These are phyloP conservation scores for Stropharia rugosoannulata DNA, from an alignment of 768 basidiomycete species.

Conservation along the genomic window DNA sequence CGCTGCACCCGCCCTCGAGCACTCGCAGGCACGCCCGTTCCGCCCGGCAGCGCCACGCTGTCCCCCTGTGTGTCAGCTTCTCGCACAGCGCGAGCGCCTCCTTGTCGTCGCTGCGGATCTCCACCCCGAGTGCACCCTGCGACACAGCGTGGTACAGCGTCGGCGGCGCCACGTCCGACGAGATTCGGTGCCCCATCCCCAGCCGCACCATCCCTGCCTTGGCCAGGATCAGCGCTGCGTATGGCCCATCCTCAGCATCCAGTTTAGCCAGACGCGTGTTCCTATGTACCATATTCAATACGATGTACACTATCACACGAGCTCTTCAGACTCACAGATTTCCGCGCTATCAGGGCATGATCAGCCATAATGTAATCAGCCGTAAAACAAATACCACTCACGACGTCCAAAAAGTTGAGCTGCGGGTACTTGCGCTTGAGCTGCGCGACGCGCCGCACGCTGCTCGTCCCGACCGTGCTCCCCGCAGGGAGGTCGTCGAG, in stretches of 20 bases:
- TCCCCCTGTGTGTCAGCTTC: slow-evolving; percentile 71
- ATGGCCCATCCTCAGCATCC: slow-evolving; percentile 78
- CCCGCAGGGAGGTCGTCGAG: slow-evolving; percentile 86
- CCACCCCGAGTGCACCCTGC: slow-evolving; percentile 89
- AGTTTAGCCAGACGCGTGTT: slow-evolving; percentile 92
- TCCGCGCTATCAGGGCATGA: slow-evolving; percentile 56
- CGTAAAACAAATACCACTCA: slow-evolving; percentile 43
- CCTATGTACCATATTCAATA: slow-evolving; percentile 32
- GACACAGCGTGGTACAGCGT: slow-evolving; percentile 87
- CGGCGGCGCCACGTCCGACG: slow-evolving; percentile 71
- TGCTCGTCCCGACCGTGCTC: slow-evolving; percentile 93
- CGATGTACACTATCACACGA: not conserved
- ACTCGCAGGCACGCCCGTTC: slow-evolving; percentile 88
- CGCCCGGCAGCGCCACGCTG: slow-evolving; percentile 74
- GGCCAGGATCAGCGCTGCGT: slow-evolving; percentile 88
- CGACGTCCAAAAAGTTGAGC: slow-evolving; percentile 84
- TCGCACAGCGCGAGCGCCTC: slow-evolving; percentile 63
- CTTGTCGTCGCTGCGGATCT: slow-evolving; percentile 70
- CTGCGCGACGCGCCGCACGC: slow-evolving; percentile 91
- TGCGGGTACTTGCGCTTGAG: slow-evolving; percentile 74
- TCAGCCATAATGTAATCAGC: not conserved
- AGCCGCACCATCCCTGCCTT: slow-evolving; percentile 88
- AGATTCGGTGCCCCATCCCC: slow-evolving; percentile 72
- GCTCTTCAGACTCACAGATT: slow-evolving; percentile 65
- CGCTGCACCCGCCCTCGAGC: slow-evolving; percentile 95